phyloP scores from a whole-genome alignment of 768 basidiomycete genomes.

The Collybia sp. region DNA sequence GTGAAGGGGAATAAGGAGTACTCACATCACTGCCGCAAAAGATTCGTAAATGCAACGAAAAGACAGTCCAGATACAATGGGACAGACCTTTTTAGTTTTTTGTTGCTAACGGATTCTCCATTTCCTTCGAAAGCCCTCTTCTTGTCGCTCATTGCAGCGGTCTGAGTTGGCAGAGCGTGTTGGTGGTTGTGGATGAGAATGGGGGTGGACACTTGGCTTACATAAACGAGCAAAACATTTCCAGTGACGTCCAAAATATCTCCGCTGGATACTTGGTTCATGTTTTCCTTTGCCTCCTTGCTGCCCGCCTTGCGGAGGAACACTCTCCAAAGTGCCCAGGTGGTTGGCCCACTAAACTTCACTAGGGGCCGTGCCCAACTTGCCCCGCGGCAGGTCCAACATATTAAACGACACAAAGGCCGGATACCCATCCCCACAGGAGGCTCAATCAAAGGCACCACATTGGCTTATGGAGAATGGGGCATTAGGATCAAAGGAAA shows the following conservation, averaged over 20 bases:
- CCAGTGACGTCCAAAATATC: background rate
- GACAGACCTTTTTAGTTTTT: conserved; percentile 67
- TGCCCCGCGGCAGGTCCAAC: conserved; percentile 80
- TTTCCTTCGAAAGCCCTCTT: conserved; percentile 59
- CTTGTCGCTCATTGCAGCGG: conserved; percentile 55
- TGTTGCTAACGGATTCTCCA: conserved; percentile 40
- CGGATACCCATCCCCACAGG: conserved; percentile 81
- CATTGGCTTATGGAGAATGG: conserved; percentile 88
- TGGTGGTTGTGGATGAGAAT: background rate
- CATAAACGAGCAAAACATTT: background rate
- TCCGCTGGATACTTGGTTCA: conserved; percentile 19
- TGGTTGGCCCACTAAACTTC: conserved; percentile 29
- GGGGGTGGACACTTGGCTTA: background rate
- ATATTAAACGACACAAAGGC: conserved; percentile 89
- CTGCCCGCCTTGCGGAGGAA: conserved; percentile 19
- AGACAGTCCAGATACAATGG: conserved; percentile 3
- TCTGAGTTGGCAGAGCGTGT: background rate
- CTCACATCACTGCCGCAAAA: conserved; percentile 63
- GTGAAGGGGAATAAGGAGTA: conserved; percentile 29
- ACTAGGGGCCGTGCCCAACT: conserved; percentile 56
- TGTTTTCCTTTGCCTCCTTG: conserved; percentile 41
- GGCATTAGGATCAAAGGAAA: conserved; percentile 86
- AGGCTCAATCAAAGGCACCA: conserved; percentile 91
- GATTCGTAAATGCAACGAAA: conserved; percentile 10
- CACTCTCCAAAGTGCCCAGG: conserved; percentile 12